Evolutionary conservation across 2,329 filamentous ascomycete species (phyloP), one percentile per base, ranked within the genome.

Genomic region (Keithomyces neogunnii): DNA sequence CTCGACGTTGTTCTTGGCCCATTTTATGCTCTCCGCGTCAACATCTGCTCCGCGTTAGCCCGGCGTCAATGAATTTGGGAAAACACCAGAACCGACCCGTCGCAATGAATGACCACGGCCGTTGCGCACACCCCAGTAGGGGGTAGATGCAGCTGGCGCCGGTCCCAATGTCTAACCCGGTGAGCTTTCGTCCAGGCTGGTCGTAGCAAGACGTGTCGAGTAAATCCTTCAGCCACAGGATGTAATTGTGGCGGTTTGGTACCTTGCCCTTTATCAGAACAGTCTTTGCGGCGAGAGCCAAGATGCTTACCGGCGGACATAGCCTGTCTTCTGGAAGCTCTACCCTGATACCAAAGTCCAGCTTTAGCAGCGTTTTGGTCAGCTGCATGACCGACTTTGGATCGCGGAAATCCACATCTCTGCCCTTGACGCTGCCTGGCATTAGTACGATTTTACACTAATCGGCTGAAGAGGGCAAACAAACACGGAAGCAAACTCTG

Each of bases 61-160:
- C 4, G 26, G 40, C 48, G 40, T 33, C 3, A 5, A 39, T 26
- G 3, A 30, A 6, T 35, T 3, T 2, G n/a, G 5, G n/a, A 6
- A 39, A 4, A 13, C 4, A 13, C 36, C 26, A 13, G 26, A 38
- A 11, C 9, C 11, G 53, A 75, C 74, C 71, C 5, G 86, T 89
- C 1, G 80, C 87, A 33, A 84, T 66, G 57, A 91, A 90, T 2
- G 69, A 75, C 91, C 91, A 97, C 3, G 79, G 75, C 1, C 88
- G 77, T 53, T 86, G 80, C 0, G 74, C 67, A 59, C 86, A 88
- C 26, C 84, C 89, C 1, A 99, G 76, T 1, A 97, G 77, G 2
- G 91, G 86, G 63, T 97, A 99, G 59, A 99, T 95, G 60, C 86
- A 86, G 59, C 89, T 95, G 13, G 92, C 88, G 2, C 93, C 93